These are phyloP conservation scores for Fagus sylvatica DNA, from an alignment of 306 rosid genomes.

Conservation along the genomic window DNA sequence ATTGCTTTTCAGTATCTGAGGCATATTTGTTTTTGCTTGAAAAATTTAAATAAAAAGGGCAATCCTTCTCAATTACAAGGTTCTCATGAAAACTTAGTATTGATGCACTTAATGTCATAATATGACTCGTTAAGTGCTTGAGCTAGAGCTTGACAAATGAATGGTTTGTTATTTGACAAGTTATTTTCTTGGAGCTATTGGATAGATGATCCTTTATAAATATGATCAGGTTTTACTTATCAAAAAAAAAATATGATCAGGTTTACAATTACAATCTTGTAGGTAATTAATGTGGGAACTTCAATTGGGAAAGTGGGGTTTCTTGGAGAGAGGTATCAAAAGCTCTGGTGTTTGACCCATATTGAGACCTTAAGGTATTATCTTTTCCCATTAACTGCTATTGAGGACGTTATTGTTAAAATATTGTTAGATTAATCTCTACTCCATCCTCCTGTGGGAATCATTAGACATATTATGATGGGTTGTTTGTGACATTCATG, in stretches of 20 bases:
- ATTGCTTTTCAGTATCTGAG: not conserved
- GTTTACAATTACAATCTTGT: conserved; percentile 21
- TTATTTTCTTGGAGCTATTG: conserved; percentile 2
- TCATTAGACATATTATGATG: not conserved
- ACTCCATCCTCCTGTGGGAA: not conserved
- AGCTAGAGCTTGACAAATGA: not conserved
- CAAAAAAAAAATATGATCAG: not conserved
- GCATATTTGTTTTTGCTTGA: not conserved
- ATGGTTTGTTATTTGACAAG: not conserved
- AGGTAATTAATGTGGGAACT: conserved; percentile 90
- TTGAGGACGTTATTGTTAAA: not conserved
- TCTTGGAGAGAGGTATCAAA: conserved; percentile 69
- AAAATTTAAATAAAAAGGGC: not conserved
- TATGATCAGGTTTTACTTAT: not conserved
- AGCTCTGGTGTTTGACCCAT: conserved; percentile 95
- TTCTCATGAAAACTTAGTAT: not conserved
- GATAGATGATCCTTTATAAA: conserved; percentile 5
- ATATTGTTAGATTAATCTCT: not conserved
- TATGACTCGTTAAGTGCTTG: conserved; percentile 4
- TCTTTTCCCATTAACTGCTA: conserved; percentile 17
- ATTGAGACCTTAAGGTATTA: conserved; percentile 84
- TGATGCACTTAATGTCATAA: not conserved
- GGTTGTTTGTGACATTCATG: conserved; percentile 6
- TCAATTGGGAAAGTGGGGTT: conserved; percentile 87
- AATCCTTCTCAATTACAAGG: not conserved